These are phyloP conservation scores for Cymbopogon citratus DNA, from an alignment of 176 grass and related monocot species.

Conservation along the genomic window DNA sequence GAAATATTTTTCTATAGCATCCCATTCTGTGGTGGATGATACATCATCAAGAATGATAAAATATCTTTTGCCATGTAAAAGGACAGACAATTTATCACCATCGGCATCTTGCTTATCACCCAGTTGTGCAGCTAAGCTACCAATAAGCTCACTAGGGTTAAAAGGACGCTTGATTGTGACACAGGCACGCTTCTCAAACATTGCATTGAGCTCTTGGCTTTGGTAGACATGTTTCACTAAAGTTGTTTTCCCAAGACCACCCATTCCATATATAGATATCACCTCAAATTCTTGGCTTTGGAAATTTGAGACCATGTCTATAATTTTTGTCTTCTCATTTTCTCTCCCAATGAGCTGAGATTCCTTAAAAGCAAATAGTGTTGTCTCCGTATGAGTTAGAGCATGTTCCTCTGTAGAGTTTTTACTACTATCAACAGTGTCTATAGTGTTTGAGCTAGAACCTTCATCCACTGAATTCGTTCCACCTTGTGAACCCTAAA, in stretches of 20 bases:
- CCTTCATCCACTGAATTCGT: too few species aligned
- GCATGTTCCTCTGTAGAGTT: too few species aligned
- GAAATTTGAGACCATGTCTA: too few species aligned
- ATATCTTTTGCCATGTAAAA: background rate
- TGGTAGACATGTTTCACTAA: constrained; percentile 15
- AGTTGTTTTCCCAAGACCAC: constrained; percentile 37
- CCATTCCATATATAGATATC: constrained; percentile 28
- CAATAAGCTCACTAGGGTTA: background rate
- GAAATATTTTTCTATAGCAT: background rate
- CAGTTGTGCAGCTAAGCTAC: background rate
- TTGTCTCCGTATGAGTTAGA: too few species aligned
- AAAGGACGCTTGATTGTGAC: constrained; percentile 24
- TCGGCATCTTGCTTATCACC: background rate
- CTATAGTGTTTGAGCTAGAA: too few species aligned
- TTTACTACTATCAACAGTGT: too few species aligned
- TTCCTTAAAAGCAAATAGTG: too few species aligned
- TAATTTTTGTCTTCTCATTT: too few species aligned
- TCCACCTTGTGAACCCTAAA: too few species aligned
- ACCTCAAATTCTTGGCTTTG: background rate
- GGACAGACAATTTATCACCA: background rate
- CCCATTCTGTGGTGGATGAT: constrained; percentile 5
- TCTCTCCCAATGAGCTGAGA: too few species aligned
- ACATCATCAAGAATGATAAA: constrained; percentile 26
- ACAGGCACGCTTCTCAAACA: constrained; percentile 23
- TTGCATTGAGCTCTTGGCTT: background rate